These are phyloP conservation scores for Trypanosoma lewisi DNA, from an alignment of 208 protist genomes.

Conservation along the genomic window DNA sequence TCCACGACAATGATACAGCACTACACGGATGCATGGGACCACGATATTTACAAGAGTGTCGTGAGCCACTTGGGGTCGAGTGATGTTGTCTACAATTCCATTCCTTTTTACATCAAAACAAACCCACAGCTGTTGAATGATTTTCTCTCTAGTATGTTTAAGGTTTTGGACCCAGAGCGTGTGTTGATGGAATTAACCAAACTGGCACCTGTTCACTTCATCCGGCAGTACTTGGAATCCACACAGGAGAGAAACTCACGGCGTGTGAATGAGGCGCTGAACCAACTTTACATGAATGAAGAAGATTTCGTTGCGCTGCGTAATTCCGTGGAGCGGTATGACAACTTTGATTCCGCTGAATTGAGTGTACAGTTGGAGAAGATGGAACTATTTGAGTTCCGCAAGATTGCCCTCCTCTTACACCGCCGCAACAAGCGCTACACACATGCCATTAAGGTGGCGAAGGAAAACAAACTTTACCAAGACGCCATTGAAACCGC, in stretches of 20 bases:
- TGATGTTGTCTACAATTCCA: slow-evolving; percentile 97
- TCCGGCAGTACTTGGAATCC: slow-evolving; percentile 96
- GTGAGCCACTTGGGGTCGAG: slow-evolving; percentile 94
- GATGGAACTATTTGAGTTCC: slow-evolving; percentile 99
- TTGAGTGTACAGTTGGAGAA: slow-evolving; percentile 96
- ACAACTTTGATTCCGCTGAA: slow-evolving; percentile 97
- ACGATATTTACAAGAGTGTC: slow-evolving; percentile 98
- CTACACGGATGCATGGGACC: slow-evolving; percentile 95
- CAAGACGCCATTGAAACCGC: slow-evolving; percentile 99
- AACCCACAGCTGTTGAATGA: slow-evolving; percentile 94
- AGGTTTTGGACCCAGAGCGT: slow-evolving; percentile 96
- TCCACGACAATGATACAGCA: slow-evolving; percentile 98
- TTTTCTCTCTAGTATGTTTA: slow-evolving; percentile 93
- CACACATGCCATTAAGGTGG: slow-evolving; percentile 92
- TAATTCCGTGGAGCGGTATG: slow-evolving; percentile 93
- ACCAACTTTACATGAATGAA: slow-evolving; percentile 98
- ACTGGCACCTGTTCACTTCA: slow-evolving; percentile 88
- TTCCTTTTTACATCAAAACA: slow-evolving; percentile 97
- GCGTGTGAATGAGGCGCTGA: slow-evolving; percentile 98
- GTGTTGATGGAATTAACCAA: slow-evolving; percentile 93
- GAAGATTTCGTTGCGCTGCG: slow-evolving; percentile 97
- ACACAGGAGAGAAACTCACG: slow-evolving; percentile 92
- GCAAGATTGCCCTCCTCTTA: slow-evolving; percentile 97
- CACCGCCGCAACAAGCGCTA: slow-evolving; percentile 94
- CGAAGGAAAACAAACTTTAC: slow-evolving; percentile 98